These are phyloP conservation scores for Erodium moschatum DNA, from an alignment of 441 rosid species.

Conservation along the genomic window DNA sequence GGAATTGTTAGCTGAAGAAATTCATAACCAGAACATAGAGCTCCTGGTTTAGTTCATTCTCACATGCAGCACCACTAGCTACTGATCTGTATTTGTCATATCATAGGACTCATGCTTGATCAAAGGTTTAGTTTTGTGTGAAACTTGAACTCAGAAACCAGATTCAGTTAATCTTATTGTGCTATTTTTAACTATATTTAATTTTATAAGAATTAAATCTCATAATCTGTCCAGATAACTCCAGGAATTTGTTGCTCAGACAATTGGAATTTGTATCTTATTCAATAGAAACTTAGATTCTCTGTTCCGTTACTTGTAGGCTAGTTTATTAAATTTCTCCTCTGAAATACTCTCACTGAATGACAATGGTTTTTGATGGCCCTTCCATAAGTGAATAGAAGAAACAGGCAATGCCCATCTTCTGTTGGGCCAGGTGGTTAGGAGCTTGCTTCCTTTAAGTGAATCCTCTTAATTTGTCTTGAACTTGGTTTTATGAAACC, in stretches of 20 bases:
- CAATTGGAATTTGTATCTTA: neutral
- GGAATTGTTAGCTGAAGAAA: neutral
- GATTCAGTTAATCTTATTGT: neutral
- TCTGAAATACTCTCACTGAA: neutral
- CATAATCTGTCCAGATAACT: neutral
- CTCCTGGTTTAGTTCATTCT: neutral
- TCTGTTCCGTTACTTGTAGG: neutral
- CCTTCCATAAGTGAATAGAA: neutral
- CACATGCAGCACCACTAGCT: no score
- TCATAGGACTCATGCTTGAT: neutral
- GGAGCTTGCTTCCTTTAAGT: neutral
- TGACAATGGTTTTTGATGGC: neutral
- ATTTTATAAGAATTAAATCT: neutral
- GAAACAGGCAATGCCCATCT: neutral
- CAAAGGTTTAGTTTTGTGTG: neutral
- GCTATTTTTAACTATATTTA: neutral
- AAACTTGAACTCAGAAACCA: neutral
- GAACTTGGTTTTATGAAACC: neutral
- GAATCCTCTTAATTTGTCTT: neutral
- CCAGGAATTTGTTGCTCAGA: neutral
- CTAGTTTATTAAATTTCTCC: neutral
- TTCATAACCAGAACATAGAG: conserved; percentile 16
- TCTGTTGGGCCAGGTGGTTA: neutral
- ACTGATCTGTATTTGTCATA: neutral
- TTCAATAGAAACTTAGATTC: neutral